Conservation (phyloP, 805 yeast genomes). For the Starmerella ratchasimensis region DNA sequence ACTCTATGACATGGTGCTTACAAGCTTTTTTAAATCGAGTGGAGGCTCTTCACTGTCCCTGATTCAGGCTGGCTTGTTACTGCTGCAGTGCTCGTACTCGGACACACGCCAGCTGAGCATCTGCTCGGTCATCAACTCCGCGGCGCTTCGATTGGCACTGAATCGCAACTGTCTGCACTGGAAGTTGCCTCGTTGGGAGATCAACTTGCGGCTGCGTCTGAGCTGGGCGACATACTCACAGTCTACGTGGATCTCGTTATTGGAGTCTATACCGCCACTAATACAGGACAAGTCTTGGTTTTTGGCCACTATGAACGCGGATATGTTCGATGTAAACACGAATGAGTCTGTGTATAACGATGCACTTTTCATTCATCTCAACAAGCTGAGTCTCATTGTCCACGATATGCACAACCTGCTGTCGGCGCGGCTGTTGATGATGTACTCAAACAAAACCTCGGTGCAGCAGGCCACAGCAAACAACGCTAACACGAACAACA, state of each 20-base stretch:
- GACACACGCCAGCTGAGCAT: slow-evolving; percentile 68
- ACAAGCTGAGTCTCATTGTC: slow-evolving; percentile 25
- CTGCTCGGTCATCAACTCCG: slow-evolving; percentile 72
- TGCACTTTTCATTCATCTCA: slow-evolving; percentile 26
- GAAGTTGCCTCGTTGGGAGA: slow-evolving; percentile 92
- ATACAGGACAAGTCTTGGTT: slow-evolving; percentile 61
- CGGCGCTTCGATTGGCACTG: slow-evolving; percentile 81
- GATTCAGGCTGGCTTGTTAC: slow-evolving; percentile 30
- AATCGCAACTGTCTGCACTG: slow-evolving; percentile 84
- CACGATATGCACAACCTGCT: slow-evolving; percentile 29
- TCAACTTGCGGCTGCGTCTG: slow-evolving; percentile 69
- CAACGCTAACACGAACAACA: slow-evolving; percentile 13
- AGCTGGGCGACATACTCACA: slow-evolving; percentile 95
- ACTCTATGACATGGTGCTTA: slow-evolving; percentile 53
- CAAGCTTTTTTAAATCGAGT: slow-evolving; percentile 53
- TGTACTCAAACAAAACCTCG: slow-evolving; percentile 15
- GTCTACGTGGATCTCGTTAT: slow-evolving; percentile 79
- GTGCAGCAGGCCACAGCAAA: slow-evolving; percentile 13
- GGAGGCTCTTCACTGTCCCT: slow-evolving; percentile 84
- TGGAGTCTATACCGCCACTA: slow-evolving; percentile 77
- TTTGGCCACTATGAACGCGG: slow-evolving; percentile 29
- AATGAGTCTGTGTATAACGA: slow-evolving; percentile 13
- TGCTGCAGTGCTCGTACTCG: slow-evolving; percentile 37
- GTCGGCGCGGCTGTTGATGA: slow-evolving; percentile 11
- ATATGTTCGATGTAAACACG: slow-evolving; percentile 24